Base-by-base conservation (phyloP, 768 basidiomycete genomes). In the Tricholomella constricta region DNA sequence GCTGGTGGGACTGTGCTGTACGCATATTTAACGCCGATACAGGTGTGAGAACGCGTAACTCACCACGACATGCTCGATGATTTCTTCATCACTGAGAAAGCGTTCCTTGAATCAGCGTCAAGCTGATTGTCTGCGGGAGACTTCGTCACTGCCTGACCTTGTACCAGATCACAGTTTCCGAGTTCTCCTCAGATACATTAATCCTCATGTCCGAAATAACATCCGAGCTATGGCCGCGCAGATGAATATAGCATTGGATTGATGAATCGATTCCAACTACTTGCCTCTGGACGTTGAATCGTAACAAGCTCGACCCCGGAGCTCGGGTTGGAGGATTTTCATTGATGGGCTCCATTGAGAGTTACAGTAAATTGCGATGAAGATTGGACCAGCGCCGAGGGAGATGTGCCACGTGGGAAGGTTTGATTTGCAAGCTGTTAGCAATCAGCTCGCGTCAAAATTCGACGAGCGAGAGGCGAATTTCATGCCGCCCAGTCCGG, bases 1-100 rank as follows among this genome's bases (percentile, higher is more conserved):
- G 20, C 79, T 82, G 4, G 80, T 84, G n/a, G 81, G 76, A 35
- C 86, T 87, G 52, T 91, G 86, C 88, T 87, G 54, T 3, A 29
- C 27, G 10, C 17, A 15, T 1, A 36, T 8, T 38, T 52, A 45
- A 20, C 26, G 15, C 25, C 9, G 14, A 1, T 15, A n/a, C 2
- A 8, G 22, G 25, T 14, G 12, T 52, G 20, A 19, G 19, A 26
- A 29, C 45, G 38, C 48, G 37, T 36, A 22, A 76, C 85, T 55
- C 65, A 90, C 88, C 29, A 89, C 79, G 15, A 91, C 61, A 59
- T 88, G 79, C 56, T 90, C 90, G 3, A 91, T 67, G 35, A 91
- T 90, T 65, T 91, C 89, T 4, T 84, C 75, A 49, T 91, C 88
- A 35, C 77, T 75, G 38, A 91, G 76, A 65, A 80, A 84, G 53